Percentiles rank a stretch among this genome's conserved stretches.
Evolutionary conservation across 202 grass and related monocot genomes (phyloP).

Genomic region (Carex arenaria): DNA sequence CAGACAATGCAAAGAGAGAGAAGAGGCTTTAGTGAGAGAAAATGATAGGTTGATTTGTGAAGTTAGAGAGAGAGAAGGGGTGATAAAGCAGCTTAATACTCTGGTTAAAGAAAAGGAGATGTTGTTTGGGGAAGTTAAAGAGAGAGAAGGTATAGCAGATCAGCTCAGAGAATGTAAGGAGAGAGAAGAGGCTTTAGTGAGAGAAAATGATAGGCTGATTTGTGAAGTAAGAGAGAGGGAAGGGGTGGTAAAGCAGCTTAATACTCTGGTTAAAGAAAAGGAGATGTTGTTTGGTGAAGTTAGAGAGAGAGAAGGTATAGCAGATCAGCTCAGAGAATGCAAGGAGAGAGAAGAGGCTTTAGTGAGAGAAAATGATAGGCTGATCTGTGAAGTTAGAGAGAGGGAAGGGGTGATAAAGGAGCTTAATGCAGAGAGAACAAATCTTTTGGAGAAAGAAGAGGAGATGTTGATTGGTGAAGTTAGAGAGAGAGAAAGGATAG

Average conservation of each 20-base stretch:
- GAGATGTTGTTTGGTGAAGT: constrained; percentile 36
- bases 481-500: constrained; percentile 32
- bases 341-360: constrained; percentile 55
- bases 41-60: too few species aligned
- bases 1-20: too few species aligned
- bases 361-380: constrained; percentile 32
- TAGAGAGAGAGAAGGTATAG: constrained; percentile 35
- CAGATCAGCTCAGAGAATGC: constrained; percentile 32
- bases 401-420: constrained; percentile 30
- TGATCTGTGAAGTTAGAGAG: constrained; percentile 38
- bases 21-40: too few species aligned
- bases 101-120: too few species aligned
- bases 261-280: constrained; percentile 4
- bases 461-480: constrained; percentile 26
- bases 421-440: constrained; percentile 34
- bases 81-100: too few species aligned
- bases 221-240: neutral
- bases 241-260: constrained; percentile 24
- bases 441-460: constrained; percentile 37
- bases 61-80: too few species aligned
- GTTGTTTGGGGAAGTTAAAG: too few species aligned
- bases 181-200: too few species aligned
- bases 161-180: too few species aligned
- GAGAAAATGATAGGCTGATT: too few species aligned
- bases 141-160: neutral